Conservation (phyloP, 2,329 filamentous ascomycete genomes). For the Trichothecium sympodiale region DNA sequence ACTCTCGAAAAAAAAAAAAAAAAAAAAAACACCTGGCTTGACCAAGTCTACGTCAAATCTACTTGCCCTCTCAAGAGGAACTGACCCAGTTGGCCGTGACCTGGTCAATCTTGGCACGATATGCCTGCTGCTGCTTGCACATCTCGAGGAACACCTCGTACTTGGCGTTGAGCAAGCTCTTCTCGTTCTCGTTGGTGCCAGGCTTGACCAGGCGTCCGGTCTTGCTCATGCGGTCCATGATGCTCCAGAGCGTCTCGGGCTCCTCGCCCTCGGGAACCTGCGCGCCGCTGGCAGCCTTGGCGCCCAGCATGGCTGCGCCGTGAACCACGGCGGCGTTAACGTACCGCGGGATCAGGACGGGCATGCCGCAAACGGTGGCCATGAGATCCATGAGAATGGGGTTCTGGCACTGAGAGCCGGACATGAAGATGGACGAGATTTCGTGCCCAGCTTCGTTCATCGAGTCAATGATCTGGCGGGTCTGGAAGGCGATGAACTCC, state of each 20-base stretch:
- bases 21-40: too few species aligned
- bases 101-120: constrained; percentile 68
- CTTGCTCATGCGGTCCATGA: constrained; percentile 98
- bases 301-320: constrained; percentile 96
- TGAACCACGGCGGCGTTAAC: constrained; percentile 94
- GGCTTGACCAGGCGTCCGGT: constrained; percentile 76
- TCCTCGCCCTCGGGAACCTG: constrained; percentile 47
- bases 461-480: constrained; percentile 82
- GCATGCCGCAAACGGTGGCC: constrained; percentile 82
- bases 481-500: constrained; percentile 97
- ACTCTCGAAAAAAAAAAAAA: too few species aligned
- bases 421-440: constrained; percentile 96
- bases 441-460: constrained; percentile 88
- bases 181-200: constrained; percentile 71
- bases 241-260: constrained; percentile 83
- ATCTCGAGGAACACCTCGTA: constrained; percentile 95
- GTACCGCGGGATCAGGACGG: constrained; percentile 85
- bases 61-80: too few species aligned
- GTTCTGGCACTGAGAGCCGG: constrained; percentile 94
- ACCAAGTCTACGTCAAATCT: too few species aligned
- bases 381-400: constrained; percentile 83
- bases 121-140: constrained; percentile 73
- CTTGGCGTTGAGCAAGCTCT: constrained; percentile 73
- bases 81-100: constrained; percentile 28
- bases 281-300: constrained; percentile 84